phyloP scores from a whole-genome alignment of 768 basidiomycete genomes.

The Naganishia friedmannii region DNA sequence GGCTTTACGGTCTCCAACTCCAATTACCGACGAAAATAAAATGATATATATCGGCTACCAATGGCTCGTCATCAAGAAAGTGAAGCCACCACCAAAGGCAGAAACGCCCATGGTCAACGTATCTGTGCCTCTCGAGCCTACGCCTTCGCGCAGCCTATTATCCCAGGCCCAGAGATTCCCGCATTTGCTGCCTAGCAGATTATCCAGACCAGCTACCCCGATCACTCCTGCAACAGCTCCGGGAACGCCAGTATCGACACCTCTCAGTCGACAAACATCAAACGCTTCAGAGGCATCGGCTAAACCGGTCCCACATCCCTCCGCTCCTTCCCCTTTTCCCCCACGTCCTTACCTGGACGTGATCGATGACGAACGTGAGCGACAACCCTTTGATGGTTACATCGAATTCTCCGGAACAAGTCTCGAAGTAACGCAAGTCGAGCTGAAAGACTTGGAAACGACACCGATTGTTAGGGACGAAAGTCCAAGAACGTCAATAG shows the following conservation, averaged over 20 bases:
- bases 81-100: background rate
- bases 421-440: conserved; percentile 6
- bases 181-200: conserved; percentile 11
- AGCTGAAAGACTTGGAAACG: conserved; percentile 13
- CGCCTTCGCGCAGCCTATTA: conserved; percentile 8
- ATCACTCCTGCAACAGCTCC: background rate
- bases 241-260: background rate
- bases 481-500: conserved; percentile 18
- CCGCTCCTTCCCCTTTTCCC: background rate
- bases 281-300: conserved; percentile 5
- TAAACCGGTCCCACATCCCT: background rate
- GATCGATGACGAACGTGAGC: conserved; percentile 9
- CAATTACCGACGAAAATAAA: background rate
- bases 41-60: conserved; percentile 12
- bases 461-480: conserved; percentile 2
- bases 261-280: conserved; percentile 11
- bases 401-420: conserved; percentile 15
- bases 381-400: conserved; percentile 14
- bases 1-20: conserved; percentile 1
- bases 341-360: conserved; percentile 10
- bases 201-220: conserved; percentile 11
- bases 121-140: conserved; percentile 6
- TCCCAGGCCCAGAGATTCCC: conserved; percentile 14
- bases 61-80: conserved; percentile 18
- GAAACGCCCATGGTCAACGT: background rate